Evolutionary conservation across 1,139 yeast genomes (phyloP).

Genomic region (Geotrichum restrictum): DNA sequence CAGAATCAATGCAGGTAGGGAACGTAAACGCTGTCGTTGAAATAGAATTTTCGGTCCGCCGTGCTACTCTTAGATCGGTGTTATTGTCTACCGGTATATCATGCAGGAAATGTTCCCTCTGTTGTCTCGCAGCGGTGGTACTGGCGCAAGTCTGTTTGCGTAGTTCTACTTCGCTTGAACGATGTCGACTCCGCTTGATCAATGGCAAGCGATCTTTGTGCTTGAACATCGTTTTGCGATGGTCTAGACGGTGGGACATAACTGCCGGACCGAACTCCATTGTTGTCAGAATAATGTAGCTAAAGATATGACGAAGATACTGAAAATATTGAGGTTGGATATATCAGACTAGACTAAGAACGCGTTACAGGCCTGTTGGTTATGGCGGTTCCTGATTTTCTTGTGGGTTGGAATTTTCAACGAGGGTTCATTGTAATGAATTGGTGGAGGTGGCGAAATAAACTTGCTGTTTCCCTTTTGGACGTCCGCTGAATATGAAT

Average conservation of each 20-base stretch:
- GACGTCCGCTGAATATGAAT: too few relatives aligned
- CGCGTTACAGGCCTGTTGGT: too few relatives aligned
- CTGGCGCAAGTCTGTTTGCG: constrained; percentile 70
- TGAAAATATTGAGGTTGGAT: too few relatives aligned
- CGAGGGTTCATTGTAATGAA: too few relatives aligned
- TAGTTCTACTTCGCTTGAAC: constrained; percentile 92
- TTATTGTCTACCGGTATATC: background rate
- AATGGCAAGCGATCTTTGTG: constrained; percentile 95
- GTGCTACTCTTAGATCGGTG: background rate
- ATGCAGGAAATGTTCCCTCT: background rate
- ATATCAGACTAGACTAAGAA: too few relatives aligned
- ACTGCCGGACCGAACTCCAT: too few relatives aligned
- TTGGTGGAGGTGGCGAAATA: background rate
- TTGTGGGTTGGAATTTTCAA: background rate
- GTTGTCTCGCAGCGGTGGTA: background rate
- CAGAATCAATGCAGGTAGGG: background rate
- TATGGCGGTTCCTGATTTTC: background rate
- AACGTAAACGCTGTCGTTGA: background rate
- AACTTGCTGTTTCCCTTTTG: background rate
- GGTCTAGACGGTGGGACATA: background rate
- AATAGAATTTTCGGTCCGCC: too few relatives aligned
- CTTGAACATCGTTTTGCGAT: constrained; percentile 65
- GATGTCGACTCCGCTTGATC: constrained; percentile 95
- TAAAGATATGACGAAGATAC: too few relatives aligned
- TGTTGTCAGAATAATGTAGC: too few relatives aligned